Base-by-base conservation (phyloP, 495 filamentous ascomycete genomes). In the Aspergillus olivimuriae region DNA sequence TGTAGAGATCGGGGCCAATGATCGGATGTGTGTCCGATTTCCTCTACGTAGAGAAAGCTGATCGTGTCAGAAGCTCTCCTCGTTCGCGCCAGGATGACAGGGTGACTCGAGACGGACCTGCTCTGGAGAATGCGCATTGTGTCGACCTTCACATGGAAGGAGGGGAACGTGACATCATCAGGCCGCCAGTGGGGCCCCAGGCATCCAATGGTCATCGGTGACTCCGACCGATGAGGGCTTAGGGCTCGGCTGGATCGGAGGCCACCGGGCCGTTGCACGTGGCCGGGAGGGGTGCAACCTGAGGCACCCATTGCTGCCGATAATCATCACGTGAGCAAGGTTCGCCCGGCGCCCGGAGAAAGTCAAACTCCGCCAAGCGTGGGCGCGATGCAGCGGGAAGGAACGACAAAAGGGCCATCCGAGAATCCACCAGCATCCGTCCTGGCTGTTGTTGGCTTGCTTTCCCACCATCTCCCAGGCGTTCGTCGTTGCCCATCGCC, bases 141-240 rank as follows among this genome's bases (percentile, higher is more conserved):
- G n/a, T n/a, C n/a, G n/a, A n/a, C n/a, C n/a, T n/a, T n/a, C n/a
- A n/a, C n/a, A n/a, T n/a, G n/a, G n/a, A n/a, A n/a, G n/a, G n/a
- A 40, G 33, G 20, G 22, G 35, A 7, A 10, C 12, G 37, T 58
- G 55, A 58, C 37, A 50, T 61, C 57, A 60, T 37, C 18, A 19
- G 26, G 34, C 46, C 43, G 46, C 23, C 17, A 34, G 14, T 8
- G 22, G 22, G 23, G 17, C 30, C 17, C 16, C 15, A 14, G 8
- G 20, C 38, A 16, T 16, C 20, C 23, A 3, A 33, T 15, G 18
- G 15, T n/a, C n/a, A n/a, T n/a, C n/a, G n/a, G n/a, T n/a, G n/a
- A n/a, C n/a, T n/a, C 9, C 8, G 39, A 24, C 14, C 9, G 16
- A n/a, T 36, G 38, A 50, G 48, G 48, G 43, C 38, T 39, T 5